Evolutionary conservation across 2,329 filamentous ascomycete genomes (phyloP).

Genomic region (Botryosphaeria dothidea): DNA sequence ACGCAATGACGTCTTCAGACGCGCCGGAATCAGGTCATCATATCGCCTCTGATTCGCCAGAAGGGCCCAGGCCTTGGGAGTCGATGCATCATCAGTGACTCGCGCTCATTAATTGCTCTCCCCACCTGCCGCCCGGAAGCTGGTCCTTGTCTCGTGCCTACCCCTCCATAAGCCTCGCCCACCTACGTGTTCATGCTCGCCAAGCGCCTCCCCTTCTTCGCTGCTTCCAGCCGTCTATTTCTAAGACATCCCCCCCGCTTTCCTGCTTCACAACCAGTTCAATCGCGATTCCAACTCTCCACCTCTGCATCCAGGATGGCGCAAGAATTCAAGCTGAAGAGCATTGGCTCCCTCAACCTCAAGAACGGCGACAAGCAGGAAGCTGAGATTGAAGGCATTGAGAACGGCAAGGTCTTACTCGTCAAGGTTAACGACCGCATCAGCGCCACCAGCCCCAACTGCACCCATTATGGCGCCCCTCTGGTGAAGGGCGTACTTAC

Average conservation of each 20-base stretch:
- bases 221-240: constrained; percentile 4
- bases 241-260: constrained; percentile 14
- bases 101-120: not conserved
- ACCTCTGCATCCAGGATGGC: constrained; percentile 10
- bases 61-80: not conserved
- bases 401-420: constrained; percentile 82
- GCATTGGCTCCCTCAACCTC: constrained; percentile 71
- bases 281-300: constrained; percentile 12
- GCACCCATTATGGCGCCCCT: constrained; percentile 90
- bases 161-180: constrained; percentile 14
- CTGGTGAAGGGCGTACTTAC: constrained; percentile 83
- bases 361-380: constrained; percentile 83
- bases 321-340: constrained; percentile 66
- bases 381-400: constrained; percentile 85
- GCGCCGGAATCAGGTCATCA: constrained; percentile 17
- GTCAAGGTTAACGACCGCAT: constrained; percentile 75
- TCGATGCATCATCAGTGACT: constrained; percentile 13
- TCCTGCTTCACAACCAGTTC: not conserved
- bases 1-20: constrained; percentile 6
- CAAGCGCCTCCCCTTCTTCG: not conserved
- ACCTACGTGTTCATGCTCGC: constrained; percentile 16
- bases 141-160: constrained; percentile 7
- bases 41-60: constrained; percentile 12
- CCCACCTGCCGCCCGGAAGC: not conserved
- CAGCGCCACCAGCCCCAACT: constrained; percentile 80